Evolutionary conservation across 768 basidiomycete genomes (phyloP), one percentile per base, ranked within the genome.

Genomic region (Cystoderma amianthinum): DNA sequence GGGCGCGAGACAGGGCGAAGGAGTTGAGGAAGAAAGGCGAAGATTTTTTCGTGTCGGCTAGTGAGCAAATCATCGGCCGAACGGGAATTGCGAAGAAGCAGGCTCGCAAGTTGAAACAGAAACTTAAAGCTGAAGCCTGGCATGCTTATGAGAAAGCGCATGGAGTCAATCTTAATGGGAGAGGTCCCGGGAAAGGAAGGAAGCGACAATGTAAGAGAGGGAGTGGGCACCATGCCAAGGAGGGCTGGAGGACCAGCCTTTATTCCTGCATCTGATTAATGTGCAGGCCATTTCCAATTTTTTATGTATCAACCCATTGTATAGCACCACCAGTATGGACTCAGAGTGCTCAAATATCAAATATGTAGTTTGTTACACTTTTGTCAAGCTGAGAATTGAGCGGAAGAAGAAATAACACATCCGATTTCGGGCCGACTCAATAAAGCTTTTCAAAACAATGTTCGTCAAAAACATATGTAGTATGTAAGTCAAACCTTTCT

Each of bases 1-100:
- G 62, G 6, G 80, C 80, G 37, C 69, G 69, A 51, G 60, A 56
- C 36, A 71, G 68, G 42, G 80, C 80, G 6, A 72, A 61, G 56
- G 69, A 77, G 49, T 56, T 82, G 30, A 73, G 56, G 57, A 64
- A 69, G 46, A 68, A 51, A 41, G 75, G 78, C 5, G 61, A 67
- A 39, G 67, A 69, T 42, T 58, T 78, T 24, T 50, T 79, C 19
- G 56, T 57, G 15, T 60, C 55, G 3, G 71, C 76, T 3, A 64
- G 65, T 36, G 65, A 68, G 41, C 62, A 53, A 46, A 47, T 80
- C 43, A 56, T 48, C 43, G 61, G 59, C 12, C 58, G 67, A 46
- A 74, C 74, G 13, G 45, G 45, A n/a, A 48, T 59, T 32, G 76
- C 77, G 21, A 68, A 57, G 56, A 63, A 55, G 44, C 58, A 62